Evolutionary conservation across 495 filamentous ascomycete genomes (phyloP).

Genomic region (Xylaria bambusicola): DNA sequence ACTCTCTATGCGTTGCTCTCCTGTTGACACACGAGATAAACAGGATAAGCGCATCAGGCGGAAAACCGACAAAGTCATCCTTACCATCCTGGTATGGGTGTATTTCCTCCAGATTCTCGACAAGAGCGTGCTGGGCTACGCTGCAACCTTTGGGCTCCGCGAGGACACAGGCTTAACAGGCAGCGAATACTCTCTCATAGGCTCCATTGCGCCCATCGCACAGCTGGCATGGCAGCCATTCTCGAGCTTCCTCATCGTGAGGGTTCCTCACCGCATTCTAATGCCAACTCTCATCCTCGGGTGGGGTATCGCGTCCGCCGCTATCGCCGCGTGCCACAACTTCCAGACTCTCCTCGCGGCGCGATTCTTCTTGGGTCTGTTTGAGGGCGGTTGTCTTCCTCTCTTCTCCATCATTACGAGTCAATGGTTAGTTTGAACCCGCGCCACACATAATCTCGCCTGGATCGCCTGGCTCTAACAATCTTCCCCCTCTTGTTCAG

Average conservation of each 20-base stretch:
- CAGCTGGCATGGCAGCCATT: constrained; percentile 69
- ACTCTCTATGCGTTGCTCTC: neutral
- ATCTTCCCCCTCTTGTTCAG: too few relatives aligned
- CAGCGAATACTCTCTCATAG: constrained; percentile 62
- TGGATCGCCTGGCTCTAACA: too few relatives aligned
- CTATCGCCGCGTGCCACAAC: constrained; percentile 54
- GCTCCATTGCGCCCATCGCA: constrained; percentile 63
- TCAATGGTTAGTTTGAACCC: too few relatives aligned
- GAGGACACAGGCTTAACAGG: constrained; percentile 56
- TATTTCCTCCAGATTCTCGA: constrained; percentile 67
- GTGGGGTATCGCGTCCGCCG: constrained; percentile 62
- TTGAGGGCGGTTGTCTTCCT: constrained; percentile 64
- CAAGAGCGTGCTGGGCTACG: constrained; percentile 65
- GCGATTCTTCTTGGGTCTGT: constrained; percentile 63
- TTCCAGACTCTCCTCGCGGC: constrained; percentile 54
- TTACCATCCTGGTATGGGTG: constrained; percentile 63
- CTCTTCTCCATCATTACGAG: constrained; percentile 59
- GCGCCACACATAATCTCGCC: too few relatives aligned
- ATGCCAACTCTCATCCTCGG: constrained; percentile 62
- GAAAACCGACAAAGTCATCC: constrained; percentile 63
- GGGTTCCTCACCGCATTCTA: constrained; percentile 64
- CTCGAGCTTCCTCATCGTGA: constrained; percentile 65
- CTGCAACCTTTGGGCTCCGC: constrained; percentile 62
- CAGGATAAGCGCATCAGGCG: constrained; percentile 56
- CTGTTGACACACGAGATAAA: constrained; percentile 19